Conservation (phyloP, 768 basidiomycete genomes). For the Chlorophyllum brunneum region DNA sequence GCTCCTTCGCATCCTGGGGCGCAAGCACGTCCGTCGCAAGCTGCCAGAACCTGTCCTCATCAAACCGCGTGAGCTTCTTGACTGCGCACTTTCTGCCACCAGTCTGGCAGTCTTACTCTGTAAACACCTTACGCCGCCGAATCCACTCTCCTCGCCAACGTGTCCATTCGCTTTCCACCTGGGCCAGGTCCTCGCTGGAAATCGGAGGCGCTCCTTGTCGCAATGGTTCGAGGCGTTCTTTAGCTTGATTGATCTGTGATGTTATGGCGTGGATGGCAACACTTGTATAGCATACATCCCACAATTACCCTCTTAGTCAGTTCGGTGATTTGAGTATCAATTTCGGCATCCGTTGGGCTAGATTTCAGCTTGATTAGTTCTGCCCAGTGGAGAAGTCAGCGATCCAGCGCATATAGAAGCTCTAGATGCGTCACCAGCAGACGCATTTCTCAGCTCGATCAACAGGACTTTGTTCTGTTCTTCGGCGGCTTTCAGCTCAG, state of each 20-base stretch:
- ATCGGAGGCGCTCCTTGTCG: slow-evolving; percentile 65
- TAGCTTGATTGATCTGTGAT: slow-evolving; percentile 45
- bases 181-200: slow-evolving; percentile 64
- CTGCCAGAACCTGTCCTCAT: slow-evolving; percentile 62
- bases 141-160: slow-evolving; percentile 84
- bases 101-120: slow-evolving; percentile 45
- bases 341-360: slow-evolving; percentile 66
- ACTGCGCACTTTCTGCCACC: slow-evolving; percentile 9
- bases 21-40: slow-evolving; percentile 63
- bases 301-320: slow-evolving; percentile 46
- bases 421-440: slow-evolving; percentile 39
- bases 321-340: slow-evolving; percentile 51
- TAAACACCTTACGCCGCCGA: slow-evolving; percentile 71
- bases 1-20: slow-evolving; percentile 57
- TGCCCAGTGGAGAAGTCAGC: slow-evolving; percentile 26
- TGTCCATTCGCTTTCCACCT: slow-evolving; percentile 69
- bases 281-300: slow-evolving; percentile 7
- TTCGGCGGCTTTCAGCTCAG: slow-evolving; percentile 50
- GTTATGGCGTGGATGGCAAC: slow-evolving; percentile 11
- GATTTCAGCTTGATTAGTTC: slow-evolving; percentile 63
- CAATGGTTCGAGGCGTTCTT: slow-evolving; percentile 55
- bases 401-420: slow-evolving; percentile 12
- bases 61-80: slow-evolving; percentile 5
- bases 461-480: slow-evolving; percentile 56
- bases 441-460: slow-evolving; percentile 46